Evolutionary conservation across 75 land plant genomes (phyloP).

Genomic region (Sequoia sempervirens): DNA sequence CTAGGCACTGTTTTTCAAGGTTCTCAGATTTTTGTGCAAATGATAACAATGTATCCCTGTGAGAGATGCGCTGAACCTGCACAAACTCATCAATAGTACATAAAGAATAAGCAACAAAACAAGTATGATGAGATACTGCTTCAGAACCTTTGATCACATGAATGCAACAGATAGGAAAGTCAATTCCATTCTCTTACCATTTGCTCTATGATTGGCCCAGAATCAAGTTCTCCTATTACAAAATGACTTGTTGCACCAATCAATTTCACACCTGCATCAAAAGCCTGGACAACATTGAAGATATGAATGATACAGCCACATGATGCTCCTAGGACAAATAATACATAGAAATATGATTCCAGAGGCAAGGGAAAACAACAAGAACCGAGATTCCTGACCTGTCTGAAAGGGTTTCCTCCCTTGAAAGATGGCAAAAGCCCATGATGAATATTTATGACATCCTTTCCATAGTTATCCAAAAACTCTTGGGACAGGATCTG

Average conservation of each 20-base stretch:
- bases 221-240: slow-evolving; percentile 91
- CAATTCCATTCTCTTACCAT: slow-evolving; percentile 48
- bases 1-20: slow-evolving; percentile 89
- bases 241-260: slow-evolving; percentile 99
- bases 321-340: neutral
- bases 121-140: neutral
- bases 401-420: slow-evolving; percentile 88
- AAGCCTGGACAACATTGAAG: slow-evolving; percentile 52
- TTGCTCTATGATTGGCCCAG: slow-evolving; percentile 95
- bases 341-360: neutral
- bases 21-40: slow-evolving; percentile 88
- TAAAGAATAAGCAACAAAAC: neutral
- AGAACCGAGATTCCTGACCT: slow-evolving; percentile 33
- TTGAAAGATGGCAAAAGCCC: slow-evolving; percentile 97
- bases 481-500: slow-evolving; percentile 83
- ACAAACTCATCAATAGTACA: neutral
- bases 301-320: neutral
- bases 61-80: slow-evolving; percentile 87
- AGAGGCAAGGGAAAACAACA: neutral
- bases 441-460: slow-evolving; percentile 95
- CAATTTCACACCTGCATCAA: slow-evolving; percentile 91
- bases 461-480: slow-evolving; percentile 72
- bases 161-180: neutral
- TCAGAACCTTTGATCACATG: neutral
- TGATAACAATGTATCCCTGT: slow-evolving; percentile 62